phyloP scores from a whole-genome alignment of 495 filamentous ascomycete genomes.

The Aspergillus campestris region DNA sequence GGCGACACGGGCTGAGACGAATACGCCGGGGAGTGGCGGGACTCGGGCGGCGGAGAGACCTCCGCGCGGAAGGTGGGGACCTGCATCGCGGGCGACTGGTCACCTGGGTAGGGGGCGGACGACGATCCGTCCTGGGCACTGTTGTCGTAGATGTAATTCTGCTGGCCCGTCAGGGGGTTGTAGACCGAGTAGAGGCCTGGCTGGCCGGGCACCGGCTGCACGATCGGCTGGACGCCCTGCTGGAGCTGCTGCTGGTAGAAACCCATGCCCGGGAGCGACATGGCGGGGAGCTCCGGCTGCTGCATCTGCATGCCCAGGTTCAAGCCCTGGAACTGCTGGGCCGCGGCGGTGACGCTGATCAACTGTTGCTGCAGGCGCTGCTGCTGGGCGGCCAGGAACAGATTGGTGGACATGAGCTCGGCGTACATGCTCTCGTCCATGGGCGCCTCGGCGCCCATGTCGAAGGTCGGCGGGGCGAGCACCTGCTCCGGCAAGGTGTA shows the following conservation, averaged over 20 bases:
- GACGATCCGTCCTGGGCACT: slow-evolving; percentile 27
- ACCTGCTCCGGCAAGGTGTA: slow-evolving; percentile 74
- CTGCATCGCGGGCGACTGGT: slow-evolving; percentile 36
- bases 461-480: slow-evolving; percentile 71
- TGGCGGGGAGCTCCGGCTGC: slow-evolving; percentile 24
- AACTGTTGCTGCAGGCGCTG: slow-evolving; percentile 67
- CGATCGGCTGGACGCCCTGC: slow-evolving; percentile 63
- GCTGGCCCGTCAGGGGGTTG: slow-evolving; percentile 75
- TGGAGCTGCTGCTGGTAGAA: slow-evolving; percentile 64
- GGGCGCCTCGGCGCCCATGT: slow-evolving; percentile 53
- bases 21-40: slow-evolving; percentile 40
- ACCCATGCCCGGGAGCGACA: slow-evolving; percentile 38
- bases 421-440: slow-evolving; percentile 79
- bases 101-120: slow-evolving; percentile 24
- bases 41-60: slow-evolving; percentile 68
- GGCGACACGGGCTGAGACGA: slow-evolving; percentile 46
- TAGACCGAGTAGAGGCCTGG: slow-evolving; percentile 72
- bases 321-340: slow-evolving; percentile 71
- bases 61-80: slow-evolving; percentile 63
- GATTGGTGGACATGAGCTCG: slow-evolving; percentile 74
- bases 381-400: slow-evolving; percentile 81
- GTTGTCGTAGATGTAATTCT: slow-evolving; percentile 61
- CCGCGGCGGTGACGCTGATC: slow-evolving; percentile 46
- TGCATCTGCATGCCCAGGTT: slow-evolving; percentile 43
- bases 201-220: slow-evolving; percentile 58